Evolutionary conservation across 306 rosid species (phyloP).

Genomic region (Potentilla sterilis): DNA sequence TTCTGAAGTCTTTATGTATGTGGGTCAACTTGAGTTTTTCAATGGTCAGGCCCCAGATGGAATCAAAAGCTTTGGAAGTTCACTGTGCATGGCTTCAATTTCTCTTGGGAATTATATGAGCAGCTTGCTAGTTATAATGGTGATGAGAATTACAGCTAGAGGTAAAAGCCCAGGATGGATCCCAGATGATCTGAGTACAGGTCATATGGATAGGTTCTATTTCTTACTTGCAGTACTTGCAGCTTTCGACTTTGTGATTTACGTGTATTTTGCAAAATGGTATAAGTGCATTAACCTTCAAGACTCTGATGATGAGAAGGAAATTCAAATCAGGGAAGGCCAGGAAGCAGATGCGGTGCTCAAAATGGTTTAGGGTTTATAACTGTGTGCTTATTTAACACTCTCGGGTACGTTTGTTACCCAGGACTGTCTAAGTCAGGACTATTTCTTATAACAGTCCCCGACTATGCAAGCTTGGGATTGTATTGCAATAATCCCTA

Average conservation of each 20-base stretch:
- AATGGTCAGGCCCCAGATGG: slow-evolving; percentile 76
- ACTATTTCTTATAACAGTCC: too few species aligned
- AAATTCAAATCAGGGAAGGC: neutral
- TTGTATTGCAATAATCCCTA: too few species aligned
- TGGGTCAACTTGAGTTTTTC: slow-evolving; percentile 71
- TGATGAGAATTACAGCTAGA: slow-evolving; percentile 46
- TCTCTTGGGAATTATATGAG: slow-evolving; percentile 67
- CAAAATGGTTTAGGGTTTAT: neutral
- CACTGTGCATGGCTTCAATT: slow-evolving; percentile 74
- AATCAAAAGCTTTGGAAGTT: slow-evolving; percentile 70
- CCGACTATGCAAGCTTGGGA: too few species aligned
- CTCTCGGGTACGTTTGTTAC: too few species aligned
- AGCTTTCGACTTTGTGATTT: slow-evolving; percentile 46
- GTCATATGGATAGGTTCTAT: slow-evolving; percentile 64
- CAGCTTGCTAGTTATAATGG: slow-evolving; percentile 51
- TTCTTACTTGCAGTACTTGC: slow-evolving; percentile 59
- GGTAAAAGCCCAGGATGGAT: slow-evolving; percentile 60
- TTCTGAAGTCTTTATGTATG: slow-evolving; percentile 73
- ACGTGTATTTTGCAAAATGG: slow-evolving; percentile 55
- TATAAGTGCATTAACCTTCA: slow-evolving; percentile 39
- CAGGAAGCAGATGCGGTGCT: slow-evolving; percentile 1
- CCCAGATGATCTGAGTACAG: slow-evolving; percentile 56
- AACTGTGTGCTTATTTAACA: too few species aligned
- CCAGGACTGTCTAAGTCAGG: too few species aligned
- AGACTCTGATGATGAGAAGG: neutral